A percentile compares a stretch with the other conserved stretches of the same genome.
phyloP scores from a whole-genome alignment of 495 filamentous ascomycete genomes.

The Diplogelasinospora grovesii region DNA sequence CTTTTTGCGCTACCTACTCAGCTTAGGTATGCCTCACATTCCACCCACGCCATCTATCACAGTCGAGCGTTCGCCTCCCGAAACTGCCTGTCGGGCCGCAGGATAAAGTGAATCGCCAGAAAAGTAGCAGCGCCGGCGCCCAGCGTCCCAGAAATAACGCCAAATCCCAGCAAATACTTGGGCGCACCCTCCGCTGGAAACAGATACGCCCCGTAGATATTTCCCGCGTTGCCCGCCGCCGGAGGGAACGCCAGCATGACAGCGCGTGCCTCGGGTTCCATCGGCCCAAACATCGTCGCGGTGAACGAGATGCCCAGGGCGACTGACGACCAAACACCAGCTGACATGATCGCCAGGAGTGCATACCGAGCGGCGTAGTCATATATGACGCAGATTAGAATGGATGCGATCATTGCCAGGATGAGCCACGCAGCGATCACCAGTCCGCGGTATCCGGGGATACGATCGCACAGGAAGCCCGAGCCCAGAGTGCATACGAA shows the following conservation, averaged over 20 bases:
- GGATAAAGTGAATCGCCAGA: too few relatives aligned
- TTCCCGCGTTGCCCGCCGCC: conserved; percentile 42
- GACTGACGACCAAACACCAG: conserved; percentile 44
- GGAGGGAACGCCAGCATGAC: conserved; percentile 45
- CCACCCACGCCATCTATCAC: too few relatives aligned
- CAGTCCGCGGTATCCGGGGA: conserved; percentile 15
- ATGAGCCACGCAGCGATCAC: conserved; percentile 34
- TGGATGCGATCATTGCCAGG: conserved; percentile 34
- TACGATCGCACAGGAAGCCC: conserved; percentile 24
- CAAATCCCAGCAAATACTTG: conserved; percentile 22
- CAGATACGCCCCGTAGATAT: conserved; percentile 41
- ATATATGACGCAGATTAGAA: conserved; percentile 37
- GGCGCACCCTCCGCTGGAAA: conserved; percentile 24
- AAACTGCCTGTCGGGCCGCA: too few relatives aligned
- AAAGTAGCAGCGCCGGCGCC: neutral
- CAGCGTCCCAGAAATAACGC: conserved; percentile 8
- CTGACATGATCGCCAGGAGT: conserved; percentile 45
- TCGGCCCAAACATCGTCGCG: conserved; percentile 33
- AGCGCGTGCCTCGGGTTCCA: conserved; percentile 37
- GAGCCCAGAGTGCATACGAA: conserved; percentile 31
- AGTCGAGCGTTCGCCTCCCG: too few relatives aligned
- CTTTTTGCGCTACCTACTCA: too few relatives aligned
- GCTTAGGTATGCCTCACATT: too few relatives aligned
- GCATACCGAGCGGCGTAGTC: conserved; percentile 44
- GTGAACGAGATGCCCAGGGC: conserved; percentile 38